A percentile compares a stretch with the other conserved stretches of the same genome.
phyloP scores from a whole-genome alignment of 768 basidiomycete genomes.

The Boletus reticulatus region DNA sequence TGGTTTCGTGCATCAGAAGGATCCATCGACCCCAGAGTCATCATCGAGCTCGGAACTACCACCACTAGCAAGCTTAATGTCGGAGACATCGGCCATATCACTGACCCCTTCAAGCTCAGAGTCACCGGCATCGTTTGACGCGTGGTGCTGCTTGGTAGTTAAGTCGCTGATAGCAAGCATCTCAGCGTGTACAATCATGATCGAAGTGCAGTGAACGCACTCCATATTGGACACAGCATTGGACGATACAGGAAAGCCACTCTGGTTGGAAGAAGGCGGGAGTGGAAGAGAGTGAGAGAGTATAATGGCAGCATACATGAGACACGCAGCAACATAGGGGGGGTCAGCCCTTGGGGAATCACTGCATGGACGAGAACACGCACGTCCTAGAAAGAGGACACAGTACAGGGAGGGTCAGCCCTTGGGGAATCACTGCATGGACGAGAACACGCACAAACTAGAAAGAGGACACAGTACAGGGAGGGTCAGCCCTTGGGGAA shows the following conservation, averaged over 20 bases:
- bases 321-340: background rate
- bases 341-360: background rate
- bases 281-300: too few species aligned
- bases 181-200: background rate
- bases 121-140: background rate
- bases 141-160: background rate
- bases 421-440: too few species aligned
- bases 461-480: background rate
- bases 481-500: background rate
- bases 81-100: too few species aligned
- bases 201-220: background rate
- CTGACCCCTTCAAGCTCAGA: background rate
- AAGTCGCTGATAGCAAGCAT: background rate
- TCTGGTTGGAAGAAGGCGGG: background rate
- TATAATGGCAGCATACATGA: background rate
- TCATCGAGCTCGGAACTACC: background rate
- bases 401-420: too few species aligned
- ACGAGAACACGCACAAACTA: background rate
- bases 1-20: too few species aligned
- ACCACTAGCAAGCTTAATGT: too few species aligned
- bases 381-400: background rate
- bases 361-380: background rate
- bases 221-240: background rate
- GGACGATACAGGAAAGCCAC: background rate
- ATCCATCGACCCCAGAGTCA: too few species aligned